Evolutionary conservation across 352 stramenopile genomes (phyloP).

Genomic region (Globisporangium megalacanthum): DNA sequence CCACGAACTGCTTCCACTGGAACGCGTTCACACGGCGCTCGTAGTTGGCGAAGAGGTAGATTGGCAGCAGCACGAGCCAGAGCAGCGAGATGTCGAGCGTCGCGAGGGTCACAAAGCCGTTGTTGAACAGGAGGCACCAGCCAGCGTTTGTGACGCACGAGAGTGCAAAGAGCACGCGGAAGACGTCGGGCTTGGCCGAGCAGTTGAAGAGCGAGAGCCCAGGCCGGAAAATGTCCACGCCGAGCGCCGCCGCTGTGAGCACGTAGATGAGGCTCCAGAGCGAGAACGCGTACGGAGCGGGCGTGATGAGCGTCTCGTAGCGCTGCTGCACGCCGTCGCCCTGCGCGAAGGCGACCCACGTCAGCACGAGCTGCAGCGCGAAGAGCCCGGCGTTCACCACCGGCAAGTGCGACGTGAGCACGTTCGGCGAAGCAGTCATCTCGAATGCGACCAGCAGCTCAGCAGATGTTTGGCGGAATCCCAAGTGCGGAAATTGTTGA

Average conservation of each 20-base stretch:
- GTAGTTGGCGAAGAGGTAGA: conserved; percentile 63
- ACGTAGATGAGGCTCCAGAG: conserved; percentile 72
- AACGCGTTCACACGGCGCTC: conserved; percentile 38
- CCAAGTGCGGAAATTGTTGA: neutral
- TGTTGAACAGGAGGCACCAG: conserved; percentile 52
- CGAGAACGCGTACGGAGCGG: conserved; percentile 43
- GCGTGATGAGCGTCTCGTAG: conserved; percentile 50
- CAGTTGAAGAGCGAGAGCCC: conserved; percentile 41
- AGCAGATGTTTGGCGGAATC: neutral
- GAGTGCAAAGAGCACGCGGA: conserved; percentile 50
- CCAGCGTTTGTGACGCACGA: conserved; percentile 42
- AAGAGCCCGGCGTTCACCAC: conserved; percentile 56
- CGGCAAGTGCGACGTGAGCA: conserved; percentile 20
- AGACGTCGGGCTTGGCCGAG: conserved; percentile 31
- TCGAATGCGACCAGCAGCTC: too few species aligned
- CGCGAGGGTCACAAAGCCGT: conserved; percentile 28
- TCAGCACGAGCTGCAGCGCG: conserved; percentile 39
- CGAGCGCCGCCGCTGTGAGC: conserved; percentile 45
- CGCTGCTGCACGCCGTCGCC: conserved; percentile 22
- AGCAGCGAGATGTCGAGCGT: conserved; percentile 46
- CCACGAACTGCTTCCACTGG: conserved; percentile 48
- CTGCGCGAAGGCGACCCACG: conserved; percentile 28
- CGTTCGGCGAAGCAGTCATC: neutral
- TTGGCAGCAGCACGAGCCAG: conserved; percentile 50
- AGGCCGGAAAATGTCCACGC: conserved; percentile 46